phyloP scores from a whole-genome alignment of 225 moss, liverwort and hornwort genomes.

The Antitrichia curtipendula region DNA sequence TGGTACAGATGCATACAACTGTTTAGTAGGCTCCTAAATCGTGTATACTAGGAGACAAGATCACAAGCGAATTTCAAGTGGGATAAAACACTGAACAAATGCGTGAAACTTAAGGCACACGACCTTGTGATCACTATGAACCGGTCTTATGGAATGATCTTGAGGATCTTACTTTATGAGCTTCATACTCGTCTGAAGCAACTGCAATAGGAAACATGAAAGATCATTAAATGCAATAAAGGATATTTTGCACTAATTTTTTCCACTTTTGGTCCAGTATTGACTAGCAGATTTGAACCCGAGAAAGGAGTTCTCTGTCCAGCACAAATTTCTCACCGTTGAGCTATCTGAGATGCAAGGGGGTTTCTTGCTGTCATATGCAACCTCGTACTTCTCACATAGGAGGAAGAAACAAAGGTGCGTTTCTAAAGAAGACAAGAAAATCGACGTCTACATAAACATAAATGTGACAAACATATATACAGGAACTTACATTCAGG shows the following conservation, averaged over 20 bases:
- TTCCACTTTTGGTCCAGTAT: neutral
- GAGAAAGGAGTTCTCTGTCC: neutral
- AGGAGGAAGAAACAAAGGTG: neutral
- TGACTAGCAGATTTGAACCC: neutral
- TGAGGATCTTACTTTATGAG: constrained; percentile 53
- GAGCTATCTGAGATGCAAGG: neutral
- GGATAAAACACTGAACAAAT: neutral
- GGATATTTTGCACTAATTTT: neutral
- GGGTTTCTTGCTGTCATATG: neutral
- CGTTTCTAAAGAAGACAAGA: neutral
- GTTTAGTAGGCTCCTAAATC: neutral
- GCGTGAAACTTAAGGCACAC: neutral
- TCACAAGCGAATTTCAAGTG: neutral
- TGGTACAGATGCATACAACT: neutral
- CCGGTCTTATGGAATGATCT: neutral
- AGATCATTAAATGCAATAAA: neutral
- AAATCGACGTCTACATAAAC: neutral
- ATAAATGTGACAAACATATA: neutral
- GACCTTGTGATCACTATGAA: neutral
- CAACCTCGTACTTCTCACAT: neutral
- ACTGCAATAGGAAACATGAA: constrained; percentile 27
- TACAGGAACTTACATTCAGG: neutral
- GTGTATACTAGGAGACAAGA: neutral
- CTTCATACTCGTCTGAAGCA: constrained; percentile 48
- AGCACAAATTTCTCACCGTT: neutral